A percentile compares a stretch with the other conserved stretches of the same genome.
Conservation (phyloP, 768 basidiomycete genomes). For the Termitomyces sp. region DNA sequence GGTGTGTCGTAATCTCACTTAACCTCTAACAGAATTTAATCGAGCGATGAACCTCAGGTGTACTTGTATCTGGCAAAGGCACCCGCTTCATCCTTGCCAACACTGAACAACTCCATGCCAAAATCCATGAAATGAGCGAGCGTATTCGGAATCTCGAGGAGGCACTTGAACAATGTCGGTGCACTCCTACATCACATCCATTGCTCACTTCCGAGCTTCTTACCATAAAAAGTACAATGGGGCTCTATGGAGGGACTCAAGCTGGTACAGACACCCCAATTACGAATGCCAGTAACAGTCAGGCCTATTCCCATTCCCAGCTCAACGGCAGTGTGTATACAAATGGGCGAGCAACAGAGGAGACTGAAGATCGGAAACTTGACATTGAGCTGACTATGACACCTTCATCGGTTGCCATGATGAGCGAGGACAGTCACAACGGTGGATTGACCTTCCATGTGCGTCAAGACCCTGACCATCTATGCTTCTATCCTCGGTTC, state of each 20-base stretch:
- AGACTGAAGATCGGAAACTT: conserved; percentile 11
- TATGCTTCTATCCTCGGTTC: background rate
- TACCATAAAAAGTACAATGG: conserved; percentile 53
- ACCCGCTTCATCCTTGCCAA: conserved; percentile 66
- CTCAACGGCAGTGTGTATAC: background rate
- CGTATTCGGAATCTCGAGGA: conserved; percentile 61
- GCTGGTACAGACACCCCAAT: conserved; percentile 8
- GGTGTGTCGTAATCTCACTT: conserved; percentile 28
- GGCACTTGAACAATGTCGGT: conserved; percentile 34
- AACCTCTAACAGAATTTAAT: background rate
- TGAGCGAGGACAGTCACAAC: background rate
- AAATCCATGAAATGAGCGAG: conserved; percentile 64
- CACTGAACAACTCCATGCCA: conserved; percentile 59
- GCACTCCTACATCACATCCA: conserved; percentile 35
- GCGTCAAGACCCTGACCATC: background rate
- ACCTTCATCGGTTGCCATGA: background rate
- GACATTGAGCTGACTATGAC: conserved; percentile 13
- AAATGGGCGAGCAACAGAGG: conserved; percentile 6
- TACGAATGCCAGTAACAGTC: background rate
- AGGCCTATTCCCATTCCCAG: background rate
- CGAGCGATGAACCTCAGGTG: conserved; percentile 30
- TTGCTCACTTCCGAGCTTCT: conserved; percentile 45
- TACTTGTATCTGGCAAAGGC: conserved; percentile 61
- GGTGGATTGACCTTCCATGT: conserved; percentile 4
- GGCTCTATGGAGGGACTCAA: conserved; percentile 36